Evolutionary conservation across 2,329 filamentous ascomycete genomes (phyloP).

Genomic region (Didymella sp.): DNA sequence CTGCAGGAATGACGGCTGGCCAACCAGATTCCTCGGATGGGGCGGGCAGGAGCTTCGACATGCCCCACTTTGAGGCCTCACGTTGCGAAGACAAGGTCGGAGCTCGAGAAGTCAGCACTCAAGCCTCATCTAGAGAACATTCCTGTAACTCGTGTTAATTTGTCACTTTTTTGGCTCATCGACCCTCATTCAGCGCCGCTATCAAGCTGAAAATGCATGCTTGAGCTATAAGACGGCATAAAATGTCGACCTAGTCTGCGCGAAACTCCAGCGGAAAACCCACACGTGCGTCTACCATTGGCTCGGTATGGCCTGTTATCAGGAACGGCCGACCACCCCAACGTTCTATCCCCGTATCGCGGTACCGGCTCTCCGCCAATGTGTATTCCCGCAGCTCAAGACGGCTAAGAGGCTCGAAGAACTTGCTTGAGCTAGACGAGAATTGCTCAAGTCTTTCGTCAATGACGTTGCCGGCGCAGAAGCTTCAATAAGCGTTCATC

Average conservation of each 20-base stretch:
- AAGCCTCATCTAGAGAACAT: no score
- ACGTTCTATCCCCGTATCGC: neutral
- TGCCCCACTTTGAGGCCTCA: neutral
- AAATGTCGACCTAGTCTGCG: neutral
- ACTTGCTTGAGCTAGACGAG: conserved; percentile 16
- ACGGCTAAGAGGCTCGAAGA: conserved; percentile 5
- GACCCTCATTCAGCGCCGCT: neutral
- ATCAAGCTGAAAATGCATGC: neutral
- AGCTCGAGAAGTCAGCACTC: neutral
- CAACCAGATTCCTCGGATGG: neutral
- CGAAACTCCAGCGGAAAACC: neutral
- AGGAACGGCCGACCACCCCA: conserved; percentile 9
- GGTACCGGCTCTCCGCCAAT: conserved; percentile 6
- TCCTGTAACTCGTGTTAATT: neutral
- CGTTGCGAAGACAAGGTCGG: neutral
- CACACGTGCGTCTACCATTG: conserved; percentile 18
- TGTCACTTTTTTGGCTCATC: neutral
- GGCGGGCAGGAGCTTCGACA: neutral
- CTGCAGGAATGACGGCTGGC: neutral
- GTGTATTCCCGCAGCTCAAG: conserved; percentile 9
- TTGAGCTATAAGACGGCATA: neutral
- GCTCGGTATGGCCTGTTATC: conserved; percentile 14
- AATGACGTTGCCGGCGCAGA: conserved; percentile 8
- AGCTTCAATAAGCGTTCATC: conserved; percentile 7
- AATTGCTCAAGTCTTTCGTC: conserved; percentile 10